Evolutionary conservation across 495 filamentous ascomycete genomes (phyloP), one percentile per base, ranked within the genome.

Genomic region (Daldinia grandis): DNA sequence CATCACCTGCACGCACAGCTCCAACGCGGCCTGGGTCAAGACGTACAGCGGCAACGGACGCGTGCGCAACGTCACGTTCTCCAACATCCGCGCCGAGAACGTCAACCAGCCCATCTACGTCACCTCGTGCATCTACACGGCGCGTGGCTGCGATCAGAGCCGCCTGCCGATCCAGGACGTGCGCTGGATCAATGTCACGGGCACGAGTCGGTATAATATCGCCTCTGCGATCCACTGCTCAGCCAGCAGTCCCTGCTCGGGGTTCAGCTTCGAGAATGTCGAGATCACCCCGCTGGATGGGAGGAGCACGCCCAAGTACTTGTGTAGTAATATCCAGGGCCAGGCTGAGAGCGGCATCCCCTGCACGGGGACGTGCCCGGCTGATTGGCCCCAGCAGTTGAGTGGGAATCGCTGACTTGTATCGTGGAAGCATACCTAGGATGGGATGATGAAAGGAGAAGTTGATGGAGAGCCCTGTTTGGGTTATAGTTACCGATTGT

Each of bases 71-170:
- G 76, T 88, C n/a, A 82, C 81, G 3, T 86, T 86, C 70, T 72
- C 76, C 53, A 83, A 87, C 76, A 82, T 87, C 40, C 59, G 72
- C 8, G 69, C 84, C 58, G 75, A 76, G 37, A 80, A 86, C 40
- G 83, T 83, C 72, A 81, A 83, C 75, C 79, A 84, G 79, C 87
- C 86, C 15, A 86, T 88, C 68, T 86, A 88, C 70, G 82, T 89
- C 25, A 86, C 84, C 12, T 58, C 58, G 15, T 89, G 87, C 71
- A 88, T 87, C 73, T 89, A 88, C 76, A 82, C 78, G 24, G 74
- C 70, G 58, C 60, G 72, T 24, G 80, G 74, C 57, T 87, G 87
- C 80, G 85, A 88, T 64, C 76, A 73, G n/a, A 84, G 80, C 30
- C 82, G 81, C 58, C 76, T 88, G 49, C 75, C 81, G 30, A 85